Base-by-base conservation (phyloP, 805 yeast species). In the Candida boidinii region DNA sequence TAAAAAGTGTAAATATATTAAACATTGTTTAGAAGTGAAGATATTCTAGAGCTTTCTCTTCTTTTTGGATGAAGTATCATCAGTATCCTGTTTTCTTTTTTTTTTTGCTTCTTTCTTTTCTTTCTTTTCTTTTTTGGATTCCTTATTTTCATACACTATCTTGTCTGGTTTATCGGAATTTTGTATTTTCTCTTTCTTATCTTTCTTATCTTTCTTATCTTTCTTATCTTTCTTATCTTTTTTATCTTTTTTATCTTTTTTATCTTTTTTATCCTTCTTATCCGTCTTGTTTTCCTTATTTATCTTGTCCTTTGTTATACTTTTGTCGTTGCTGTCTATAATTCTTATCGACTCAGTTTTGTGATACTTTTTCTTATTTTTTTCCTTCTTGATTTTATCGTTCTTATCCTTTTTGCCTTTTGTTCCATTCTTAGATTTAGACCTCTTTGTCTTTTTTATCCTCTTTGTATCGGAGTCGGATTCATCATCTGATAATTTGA, bases 401-500 rank as follows among this genome's bases (percentile, higher is more conserved):
- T 46, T 39, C 36, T 45, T 43, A 39, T 45, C 43, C 40, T 48
- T 46, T 10, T 44, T 39, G 30, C 21, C 26, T 14, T 32, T 23
- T 3, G 17, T 29, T 14, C 17, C 8, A 5, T 17, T 15, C n/a
- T 23, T 16, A 10, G 14, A 23, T 27, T 21, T 15, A 2, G 50
- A 48, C 24, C 44, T 43, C 40, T 49, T 43, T 42, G 54, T 44
- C 29, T 45, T 44, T 36, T 49, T 43, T 43, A 49, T 44, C 7
- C 51, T 48, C 37, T 54, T 53, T 45, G 48, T 49, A 21, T 56
- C 54, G 35, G 49, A 34, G 12, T 29, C 42, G 15, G 28, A n/a
- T 19, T 36, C 40, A 1, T 30, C 36, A 22, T 41, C 44, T 12
- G 38, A 35, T 9, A 42, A 23, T 19, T 44, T 44, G 23, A 52